Conservation (phyloP, 768 basidiomycete genomes). For the Mycena maculata region DNA sequence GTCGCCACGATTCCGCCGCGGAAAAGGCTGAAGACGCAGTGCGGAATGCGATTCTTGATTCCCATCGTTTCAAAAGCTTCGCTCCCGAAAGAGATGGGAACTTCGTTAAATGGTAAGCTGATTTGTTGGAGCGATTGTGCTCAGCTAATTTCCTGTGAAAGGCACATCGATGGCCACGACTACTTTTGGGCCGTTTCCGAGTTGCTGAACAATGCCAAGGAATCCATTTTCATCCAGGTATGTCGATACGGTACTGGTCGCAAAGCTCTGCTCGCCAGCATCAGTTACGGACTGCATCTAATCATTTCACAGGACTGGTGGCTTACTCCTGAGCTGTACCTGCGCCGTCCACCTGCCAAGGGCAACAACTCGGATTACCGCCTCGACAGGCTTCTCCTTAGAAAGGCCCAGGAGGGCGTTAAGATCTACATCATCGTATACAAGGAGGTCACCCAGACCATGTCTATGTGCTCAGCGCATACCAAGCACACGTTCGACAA, state of each 20-base stretch:
- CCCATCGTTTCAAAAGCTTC: conserved; percentile 90
- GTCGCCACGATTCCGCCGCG: conserved; percentile 80
- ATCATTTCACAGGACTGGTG: conserved; percentile 79
- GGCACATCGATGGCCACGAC: conserved; percentile 96
- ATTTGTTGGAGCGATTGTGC: background rate
- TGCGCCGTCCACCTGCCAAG: conserved; percentile 93
- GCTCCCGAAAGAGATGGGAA: conserved; percentile 78
- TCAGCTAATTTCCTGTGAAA: conserved; percentile 37
- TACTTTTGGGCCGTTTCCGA: conserved; percentile 97
- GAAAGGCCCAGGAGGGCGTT: conserved; percentile 94
- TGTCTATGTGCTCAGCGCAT: conserved; percentile 88
- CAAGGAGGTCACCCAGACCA: conserved; percentile 95
- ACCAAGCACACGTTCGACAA: conserved; percentile 88
- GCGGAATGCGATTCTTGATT: conserved; percentile 77
- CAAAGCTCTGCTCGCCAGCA: too few relatives aligned
- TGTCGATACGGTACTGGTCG: background rate
- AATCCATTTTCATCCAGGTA: conserved; percentile 90
- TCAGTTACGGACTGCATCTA: too few relatives aligned
- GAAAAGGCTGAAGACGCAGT: conserved; percentile 79
- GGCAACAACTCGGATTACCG: conserved; percentile 89
- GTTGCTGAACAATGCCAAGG: conserved; percentile 83
- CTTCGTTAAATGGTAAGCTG: conserved; percentile 79
- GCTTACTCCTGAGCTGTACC: conserved; percentile 94
- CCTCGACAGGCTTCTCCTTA: conserved; percentile 84
- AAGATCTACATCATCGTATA: conserved; percentile 93